Conservation (phyloP, 2,329 filamentous ascomycete genomes). For the Ceratocystis alfenasii region DNA sequence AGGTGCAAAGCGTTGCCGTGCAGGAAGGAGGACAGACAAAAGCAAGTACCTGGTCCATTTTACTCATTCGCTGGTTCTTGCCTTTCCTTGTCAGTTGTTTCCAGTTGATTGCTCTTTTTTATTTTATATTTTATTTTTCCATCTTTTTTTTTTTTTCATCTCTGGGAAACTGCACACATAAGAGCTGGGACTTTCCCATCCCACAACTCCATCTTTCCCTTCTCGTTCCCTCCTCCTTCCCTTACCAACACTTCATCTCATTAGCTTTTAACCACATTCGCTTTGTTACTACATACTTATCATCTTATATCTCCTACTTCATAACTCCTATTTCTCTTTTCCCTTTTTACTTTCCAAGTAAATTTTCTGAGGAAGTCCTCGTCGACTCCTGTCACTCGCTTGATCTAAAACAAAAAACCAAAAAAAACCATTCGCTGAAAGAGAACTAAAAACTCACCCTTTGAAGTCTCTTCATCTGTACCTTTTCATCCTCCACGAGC, state of each 20-base stretch:
- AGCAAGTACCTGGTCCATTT: constrained; percentile 6
- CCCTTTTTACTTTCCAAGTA: constrained; percentile 25
- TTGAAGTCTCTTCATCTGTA: neutral
- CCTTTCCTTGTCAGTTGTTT: constrained; percentile 12
- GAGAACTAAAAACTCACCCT: constrained; percentile 8
- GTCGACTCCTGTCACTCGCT: constrained; percentile 66
- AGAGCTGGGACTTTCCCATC: constrained; percentile 20
- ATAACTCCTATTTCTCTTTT: constrained; percentile 19
- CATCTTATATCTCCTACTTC: constrained; percentile 14
- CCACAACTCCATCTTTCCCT: constrained; percentile 19
- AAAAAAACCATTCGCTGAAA: constrained; percentile 1
- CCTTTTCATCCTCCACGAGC: neutral
- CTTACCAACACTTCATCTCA: constrained; percentile 21
- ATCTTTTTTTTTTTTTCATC: neutral
- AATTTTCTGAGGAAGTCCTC: constrained; percentile 51
- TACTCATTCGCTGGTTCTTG: constrained; percentile 5
- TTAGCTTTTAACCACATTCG: constrained; percentile 13
- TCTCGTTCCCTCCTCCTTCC: constrained; percentile 25
- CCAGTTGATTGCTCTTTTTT: constrained; percentile 2
- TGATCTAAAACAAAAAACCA: constrained; percentile 28
- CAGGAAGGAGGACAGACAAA: constrained; percentile 9
- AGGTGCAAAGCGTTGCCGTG: constrained; percentile 10
- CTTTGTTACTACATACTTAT: constrained; percentile 15
- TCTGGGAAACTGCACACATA: constrained; percentile 14
- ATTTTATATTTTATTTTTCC: neutral